Evolutionary conservation across 257 asterid species (phyloP), one percentile per base, ranked within the genome.

Genomic region (Forsythia viridissima): DNA sequence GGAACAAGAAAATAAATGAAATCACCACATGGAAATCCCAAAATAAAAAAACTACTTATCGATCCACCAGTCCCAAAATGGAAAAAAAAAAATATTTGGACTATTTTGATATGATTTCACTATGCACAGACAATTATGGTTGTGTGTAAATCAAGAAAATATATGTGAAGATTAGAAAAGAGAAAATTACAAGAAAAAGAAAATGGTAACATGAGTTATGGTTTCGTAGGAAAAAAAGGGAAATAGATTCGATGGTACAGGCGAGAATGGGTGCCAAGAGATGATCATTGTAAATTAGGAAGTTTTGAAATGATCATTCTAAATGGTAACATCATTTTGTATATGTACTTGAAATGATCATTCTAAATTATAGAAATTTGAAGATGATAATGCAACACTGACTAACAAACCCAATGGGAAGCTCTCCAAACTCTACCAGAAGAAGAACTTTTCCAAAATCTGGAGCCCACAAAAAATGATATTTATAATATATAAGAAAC

Each of bases 381-480:
- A n/a, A n/a, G n/a, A n/a, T n/a, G n/a, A n/a, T 48, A 16, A 75
- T 55, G 21, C 16, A 38, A 5, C 39, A 77, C 85, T 83, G 13
- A 85, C 89, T 89, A 18, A 88, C 91, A 48, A 88, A 88, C 86
- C 90, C 91, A 88, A 76, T 88, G 91, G 90, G 88, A 34, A 84
- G 38, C n/a, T 21, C 84, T 18, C 90, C 91, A 9, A 88, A 86
- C 21, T 77, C 67, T 8, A 86, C n/a, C n/a, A n/a, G 91, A 65
- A 80, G 85, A 70, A 88, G 86, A 82, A 88, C 91, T 68, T 88
- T 88, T 16, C 90, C 91, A 40, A 88, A 85, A 80, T 88, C 91
- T 88, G 61, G 71, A 40, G 24, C 11, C n/a, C 72, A 70, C 16
- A 74, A 70, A 68, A 81, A 77, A 75, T 39, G 44, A 46, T 34